Evolutionary conservation across 164 flowering plant species (phyloP).

Genomic region (Santalum album): DNA sequence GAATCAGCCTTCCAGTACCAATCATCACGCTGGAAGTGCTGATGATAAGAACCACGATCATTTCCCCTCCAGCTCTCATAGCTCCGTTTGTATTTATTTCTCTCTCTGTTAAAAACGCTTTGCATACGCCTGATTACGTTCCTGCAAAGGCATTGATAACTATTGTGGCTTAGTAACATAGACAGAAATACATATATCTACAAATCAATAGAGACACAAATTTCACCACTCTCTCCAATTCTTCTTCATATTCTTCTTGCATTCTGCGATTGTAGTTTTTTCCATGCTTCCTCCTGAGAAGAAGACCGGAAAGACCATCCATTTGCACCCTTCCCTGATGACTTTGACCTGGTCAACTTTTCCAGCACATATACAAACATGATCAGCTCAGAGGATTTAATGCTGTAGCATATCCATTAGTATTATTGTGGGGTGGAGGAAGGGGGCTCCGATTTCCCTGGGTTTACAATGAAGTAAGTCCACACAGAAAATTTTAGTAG

Average conservation of each 20-base stretch:
- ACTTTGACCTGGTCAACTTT: constrained; percentile 50
- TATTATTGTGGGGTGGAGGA: no score
- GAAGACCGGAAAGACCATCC: constrained; percentile 44
- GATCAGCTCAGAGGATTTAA: constrained; percentile 8
- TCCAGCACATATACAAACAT: constrained; percentile 5
- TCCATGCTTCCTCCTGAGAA: constrained; percentile 85
- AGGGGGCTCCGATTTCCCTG: no score
- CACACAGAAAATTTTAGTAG: no score
- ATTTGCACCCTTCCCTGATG: constrained; percentile 39
- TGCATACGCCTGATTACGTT: constrained; percentile 97
- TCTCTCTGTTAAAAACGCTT: constrained; percentile 91
- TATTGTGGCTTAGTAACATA: no score
- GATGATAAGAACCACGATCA: constrained; percentile 62
- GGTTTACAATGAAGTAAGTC: no score
- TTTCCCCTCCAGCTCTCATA: constrained; percentile 86
- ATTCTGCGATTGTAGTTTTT: constrained; percentile 66
- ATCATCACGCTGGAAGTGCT: constrained; percentile 79
- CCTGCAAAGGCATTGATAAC: constrained; percentile 36
- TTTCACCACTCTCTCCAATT: constrained; percentile 97
- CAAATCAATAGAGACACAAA: not conserved
- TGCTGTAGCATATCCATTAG: no score
- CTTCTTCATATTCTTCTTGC: constrained; percentile 95
- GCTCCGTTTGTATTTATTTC: constrained; percentile 62
- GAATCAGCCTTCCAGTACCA: constrained; percentile 74
- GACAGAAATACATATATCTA: no score